Base-by-base conservation (phyloP, 2,329 filamentous ascomycete species). In the Emmonsiellopsis sp. region DNA sequence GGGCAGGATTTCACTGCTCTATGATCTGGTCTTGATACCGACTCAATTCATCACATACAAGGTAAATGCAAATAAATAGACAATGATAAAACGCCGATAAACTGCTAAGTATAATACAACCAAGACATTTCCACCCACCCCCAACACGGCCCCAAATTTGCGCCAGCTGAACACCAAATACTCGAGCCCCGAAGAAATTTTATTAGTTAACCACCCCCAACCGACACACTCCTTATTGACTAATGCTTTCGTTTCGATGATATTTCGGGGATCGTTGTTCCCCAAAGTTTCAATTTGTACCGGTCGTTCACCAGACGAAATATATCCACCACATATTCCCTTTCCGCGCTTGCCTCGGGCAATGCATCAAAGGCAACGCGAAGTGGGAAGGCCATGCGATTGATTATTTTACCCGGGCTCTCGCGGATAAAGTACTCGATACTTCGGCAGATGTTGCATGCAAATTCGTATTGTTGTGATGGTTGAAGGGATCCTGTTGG, bases 381-480 rank as follows among this genome's bases (percentile, higher is more conserved):
- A 15, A 65, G 56, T 3, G 62, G 58, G 37, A 66, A 66, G 59
- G 65, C 65, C n/a, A 64, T 56, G 9, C 64, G 63, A 10, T 61
- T 64, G 2, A 65, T 57, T 5, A 66, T 41, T 34, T 53, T 62
- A 1, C 64, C 64, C 8, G 64, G 63, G n/a, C 59, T 56, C 3
- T 56, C 59, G 26, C 57, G 56, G 10, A 64, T 50, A 48, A 64
- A 65, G 48, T 63, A 66, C 45, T 61, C 62, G 58, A 65, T 61
- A 52, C 62, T 66, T 37, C 64, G 62, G 41, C 63, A 65, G 50
- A 66, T 66, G 42, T 64, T 61, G 55, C 64, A 65, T 15, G 62
- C 64, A 30, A 57, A 58, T 37, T 61, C 54, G 56, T 65, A 66
- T 30, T 63, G 63, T 31, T 64, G 60, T 7, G 59, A 57, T 13